These are phyloP conservation scores for Umbelopsis sp. DNA, from an alignment of 192 early-diverging fungal species.

Conservation along the genomic window DNA sequence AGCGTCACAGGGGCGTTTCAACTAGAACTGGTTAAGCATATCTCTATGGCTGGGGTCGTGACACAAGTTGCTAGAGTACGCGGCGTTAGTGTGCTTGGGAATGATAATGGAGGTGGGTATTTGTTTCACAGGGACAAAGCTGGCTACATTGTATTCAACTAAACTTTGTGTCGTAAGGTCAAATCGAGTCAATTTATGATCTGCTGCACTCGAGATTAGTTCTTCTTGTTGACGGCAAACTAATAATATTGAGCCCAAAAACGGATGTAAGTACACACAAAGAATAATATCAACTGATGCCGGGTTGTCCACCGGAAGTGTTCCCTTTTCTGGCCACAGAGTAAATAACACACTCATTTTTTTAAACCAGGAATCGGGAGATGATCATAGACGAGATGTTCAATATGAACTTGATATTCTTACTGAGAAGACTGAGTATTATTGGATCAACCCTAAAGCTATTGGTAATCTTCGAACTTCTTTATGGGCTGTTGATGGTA, in stretches of 20 bases:
- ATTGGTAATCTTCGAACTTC: slow-evolving; percentile 61
- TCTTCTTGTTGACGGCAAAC: slow-evolving; percentile 66
- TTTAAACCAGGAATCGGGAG: background rate
- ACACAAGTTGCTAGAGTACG: slow-evolving; percentile 49
- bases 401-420: slow-evolving; percentile 55
- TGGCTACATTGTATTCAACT: background rate
- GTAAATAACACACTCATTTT: background rate
- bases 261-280: slow-evolving; percentile 38
- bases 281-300: slow-evolving; percentile 1
- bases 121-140: background rate
- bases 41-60: slow-evolving; percentile 57
- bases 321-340: background rate
- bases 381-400: slow-evolving; percentile 13
- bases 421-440: slow-evolving; percentile 69
- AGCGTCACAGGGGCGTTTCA: slow-evolving; percentile 17
- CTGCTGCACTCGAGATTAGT: slow-evolving; percentile 62
- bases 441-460: slow-evolving; percentile 67
- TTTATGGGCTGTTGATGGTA: slow-evolving; percentile 73
- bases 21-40: slow-evolving; percentile 51
- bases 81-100: slow-evolving; percentile 51
- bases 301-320: background rate
- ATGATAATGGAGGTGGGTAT: slow-evolving; percentile 32
- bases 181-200: slow-evolving; percentile 38
- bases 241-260: slow-evolving; percentile 64
- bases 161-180: slow-evolving; percentile 27